Conservation (phyloP, 1,284 basidiomycete genomes). For the Malassezia japonica region DNA sequence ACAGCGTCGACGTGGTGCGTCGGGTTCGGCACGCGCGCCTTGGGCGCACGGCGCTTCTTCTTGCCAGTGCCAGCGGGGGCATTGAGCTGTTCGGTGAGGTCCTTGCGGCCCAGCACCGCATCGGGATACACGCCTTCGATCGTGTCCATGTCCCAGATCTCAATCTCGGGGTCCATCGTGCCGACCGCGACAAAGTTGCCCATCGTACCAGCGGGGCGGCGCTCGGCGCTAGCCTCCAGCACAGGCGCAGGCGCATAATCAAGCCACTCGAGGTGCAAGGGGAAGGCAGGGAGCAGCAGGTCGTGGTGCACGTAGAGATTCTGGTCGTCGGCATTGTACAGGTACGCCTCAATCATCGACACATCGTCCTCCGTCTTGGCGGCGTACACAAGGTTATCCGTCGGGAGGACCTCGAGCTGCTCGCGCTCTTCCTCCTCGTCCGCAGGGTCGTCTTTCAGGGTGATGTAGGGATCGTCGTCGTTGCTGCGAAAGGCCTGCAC, state of each 20-base stretch:
- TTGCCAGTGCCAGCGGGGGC: slow-evolving; percentile 42
- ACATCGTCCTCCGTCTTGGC: slow-evolving; percentile 97
- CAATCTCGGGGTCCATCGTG: slow-evolving; percentile 93
- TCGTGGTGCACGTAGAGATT: slow-evolving; percentile 96
- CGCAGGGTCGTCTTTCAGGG: slow-evolving; percentile 63
- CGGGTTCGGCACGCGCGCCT: slow-evolving; percentile 60
- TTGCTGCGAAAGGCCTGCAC: slow-evolving; percentile 82
- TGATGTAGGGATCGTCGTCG: slow-evolving; percentile 93
- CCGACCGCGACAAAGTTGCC: slow-evolving; percentile 95
- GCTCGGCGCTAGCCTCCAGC: not conserved
- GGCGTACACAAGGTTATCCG: slow-evolving; percentile 82
- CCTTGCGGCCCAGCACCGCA: slow-evolving; percentile 77
- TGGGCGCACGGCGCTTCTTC: slow-evolving; percentile 69
- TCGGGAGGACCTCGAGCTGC: slow-evolving; percentile 78
- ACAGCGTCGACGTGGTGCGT: slow-evolving; percentile 86
- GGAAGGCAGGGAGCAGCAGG: slow-evolving; percentile 92
- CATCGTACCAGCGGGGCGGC: slow-evolving; percentile 49
- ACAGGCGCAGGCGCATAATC: slow-evolving; percentile 68
- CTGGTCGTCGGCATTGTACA: slow-evolving; percentile 40
- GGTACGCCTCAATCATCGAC: slow-evolving; percentile 68
- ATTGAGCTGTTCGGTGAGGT: slow-evolving; percentile 27
- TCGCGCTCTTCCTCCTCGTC: slow-evolving; percentile 70
- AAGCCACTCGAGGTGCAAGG: slow-evolving; percentile 97
- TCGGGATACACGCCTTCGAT: slow-evolving; percentile 91
- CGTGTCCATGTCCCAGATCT: slow-evolving; percentile 92